Evolutionary conservation across 2,329 filamentous ascomycete genomes (phyloP).

Genomic region (Penicillium sp.): DNA sequence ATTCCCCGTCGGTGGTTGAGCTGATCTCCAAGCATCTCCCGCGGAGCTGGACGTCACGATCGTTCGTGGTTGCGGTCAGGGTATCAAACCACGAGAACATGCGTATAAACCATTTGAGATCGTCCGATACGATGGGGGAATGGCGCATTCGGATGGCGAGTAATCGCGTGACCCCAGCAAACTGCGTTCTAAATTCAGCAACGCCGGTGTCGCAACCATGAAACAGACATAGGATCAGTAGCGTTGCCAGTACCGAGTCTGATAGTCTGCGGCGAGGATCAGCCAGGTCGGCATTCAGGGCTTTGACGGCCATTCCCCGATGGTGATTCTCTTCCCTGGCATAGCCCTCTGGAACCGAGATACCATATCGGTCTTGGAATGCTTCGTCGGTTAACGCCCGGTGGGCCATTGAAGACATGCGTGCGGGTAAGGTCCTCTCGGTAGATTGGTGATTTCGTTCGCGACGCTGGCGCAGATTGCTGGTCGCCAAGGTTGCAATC

Average conservation of each 20-base stretch:
- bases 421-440: constrained; percentile 52
- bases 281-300: constrained; percentile 81
- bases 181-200: constrained; percentile 89
- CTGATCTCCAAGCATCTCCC: constrained; percentile 65
- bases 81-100: constrained; percentile 95
- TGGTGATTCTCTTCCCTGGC: constrained; percentile 78
- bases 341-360: constrained; percentile 58
- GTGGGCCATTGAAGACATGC: constrained; percentile 51
- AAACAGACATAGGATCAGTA: constrained; percentile 86
- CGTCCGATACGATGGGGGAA: constrained; percentile 65
- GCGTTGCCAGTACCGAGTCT: constrained; percentile 83
- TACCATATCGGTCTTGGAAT: constrained; percentile 42
- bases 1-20: constrained; percentile 66
- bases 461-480: constrained; percentile 83
- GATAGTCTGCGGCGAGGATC: constrained; percentile 73
- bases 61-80: constrained; percentile 87
- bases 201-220: constrained; percentile 92
- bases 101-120: constrained; percentile 77
- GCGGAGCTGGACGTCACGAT: constrained; percentile 79
- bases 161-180: constrained; percentile 89
- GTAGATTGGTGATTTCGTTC: constrained; percentile 57
- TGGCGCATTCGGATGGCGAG: constrained; percentile 71
- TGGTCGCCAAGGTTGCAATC: constrained; percentile 83
- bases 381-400: constrained; percentile 43
- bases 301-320: constrained; percentile 78